Base-by-base conservation (phyloP, 257 asterid genomes). In the Solanum arcanum region DNA sequence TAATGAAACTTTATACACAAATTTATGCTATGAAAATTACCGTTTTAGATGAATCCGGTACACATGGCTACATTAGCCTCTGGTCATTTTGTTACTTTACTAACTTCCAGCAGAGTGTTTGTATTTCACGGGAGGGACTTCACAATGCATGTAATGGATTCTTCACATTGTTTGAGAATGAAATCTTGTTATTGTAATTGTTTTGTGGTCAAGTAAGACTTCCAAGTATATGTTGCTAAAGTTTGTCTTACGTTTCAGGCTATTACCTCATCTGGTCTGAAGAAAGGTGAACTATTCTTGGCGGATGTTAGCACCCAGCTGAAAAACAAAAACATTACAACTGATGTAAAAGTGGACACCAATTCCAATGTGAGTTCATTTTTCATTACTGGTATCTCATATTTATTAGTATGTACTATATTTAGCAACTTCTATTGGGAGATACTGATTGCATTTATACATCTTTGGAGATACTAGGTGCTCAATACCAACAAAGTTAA, bases 281-380 rank as follows among this genome's bases (percentile, higher is more conserved):
- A 90, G 93, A 93, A 93, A 88, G 96, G 94, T 10, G 96, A 92
- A 27, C 64, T 89, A 47, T 92, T 93, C 44, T 52, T 92, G 81
- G 96, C 94, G 4, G 96, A 93, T 81, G 89, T 93, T 83, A 93
- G 86, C 83, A 92, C 96, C 27, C 94, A 93, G 88, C 87, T 93
- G 92, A 93, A 93, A 90, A 87, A 90, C 90, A 91, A 93, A 68
- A 93, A 93, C 73, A 75, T 93, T 89, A 93, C 96, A 46, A 91
- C 94, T 64, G 96, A 93, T 86, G 59, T 93, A 8, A 93, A 93
- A 92, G 94, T 93, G 89, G 96, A 93, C 72, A 92, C 96, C n/a
- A 87, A 73, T 68, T 91, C 96, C 37, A 93, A 93, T 86, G 96
- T 93, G 90, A n/a, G 93, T 73, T 80, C 27, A 29, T 46, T 80